A percentile compares a stretch with the other conserved stretches of the same genome.
Conservation (phyloP, 352 stramenopile species). For the Blastocystis sp. region DNA sequence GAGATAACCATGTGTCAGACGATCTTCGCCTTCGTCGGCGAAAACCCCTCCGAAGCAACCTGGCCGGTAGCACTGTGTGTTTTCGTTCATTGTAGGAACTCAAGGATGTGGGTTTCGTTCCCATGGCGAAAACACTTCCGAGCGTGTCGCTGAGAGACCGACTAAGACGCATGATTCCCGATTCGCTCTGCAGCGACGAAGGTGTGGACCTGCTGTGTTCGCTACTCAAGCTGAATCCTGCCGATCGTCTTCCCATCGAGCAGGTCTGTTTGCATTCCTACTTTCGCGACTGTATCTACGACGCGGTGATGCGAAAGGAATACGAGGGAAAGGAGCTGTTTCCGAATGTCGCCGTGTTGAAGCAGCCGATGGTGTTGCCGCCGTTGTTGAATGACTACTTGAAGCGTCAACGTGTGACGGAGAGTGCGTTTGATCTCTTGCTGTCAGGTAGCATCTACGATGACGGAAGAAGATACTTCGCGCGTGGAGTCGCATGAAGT, state of each 20-base stretch:
- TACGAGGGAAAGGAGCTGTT: constrained; percentile 13
- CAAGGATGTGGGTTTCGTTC: background rate
- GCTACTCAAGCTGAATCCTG: background rate
- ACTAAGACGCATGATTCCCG: background rate
- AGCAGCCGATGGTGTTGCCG: background rate
- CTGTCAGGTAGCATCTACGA: background rate
- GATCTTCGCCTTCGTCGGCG: constrained; percentile 31
- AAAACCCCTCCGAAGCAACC: background rate
- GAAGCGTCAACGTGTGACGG: background rate
- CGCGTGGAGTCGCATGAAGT: background rate
- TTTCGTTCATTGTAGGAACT: background rate
- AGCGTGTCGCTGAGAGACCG: background rate
- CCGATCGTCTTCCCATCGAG: background rate
- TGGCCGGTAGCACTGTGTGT: background rate
- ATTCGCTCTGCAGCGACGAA: background rate
- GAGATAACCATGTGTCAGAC: constrained; percentile 37
- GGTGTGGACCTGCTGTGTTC: background rate
- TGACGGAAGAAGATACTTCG: constrained; percentile 1
- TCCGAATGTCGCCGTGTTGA: background rate
- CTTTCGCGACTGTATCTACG: constrained; percentile 3
- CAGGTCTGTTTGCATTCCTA: background rate
- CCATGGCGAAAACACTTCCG: background rate
- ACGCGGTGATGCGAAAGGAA: background rate
- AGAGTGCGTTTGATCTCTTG: background rate
- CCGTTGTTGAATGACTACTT: constrained; percentile 18